Evolutionary conservation across 2,329 filamentous ascomycete genomes (phyloP).

Genomic region (Aspergillus clavatus): DNA sequence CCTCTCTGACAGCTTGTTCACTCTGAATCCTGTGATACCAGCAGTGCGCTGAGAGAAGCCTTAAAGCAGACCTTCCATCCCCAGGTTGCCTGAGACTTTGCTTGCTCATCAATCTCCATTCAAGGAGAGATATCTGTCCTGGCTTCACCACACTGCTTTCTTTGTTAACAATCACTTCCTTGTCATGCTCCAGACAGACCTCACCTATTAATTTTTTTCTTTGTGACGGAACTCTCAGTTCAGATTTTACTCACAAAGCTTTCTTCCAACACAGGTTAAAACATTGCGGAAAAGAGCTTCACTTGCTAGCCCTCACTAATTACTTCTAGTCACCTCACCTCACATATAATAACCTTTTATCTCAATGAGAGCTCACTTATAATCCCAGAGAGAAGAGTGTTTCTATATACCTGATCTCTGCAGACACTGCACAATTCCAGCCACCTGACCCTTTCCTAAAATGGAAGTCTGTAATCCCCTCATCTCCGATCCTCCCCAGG

Average conservation of each 20-base stretch:
- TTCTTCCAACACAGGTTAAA: background rate
- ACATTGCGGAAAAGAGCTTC: background rate
- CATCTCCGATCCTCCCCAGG: too few relatives aligned
- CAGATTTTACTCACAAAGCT: background rate
- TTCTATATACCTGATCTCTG: background rate
- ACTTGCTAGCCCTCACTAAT: too few relatives aligned
- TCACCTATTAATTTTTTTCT: background rate
- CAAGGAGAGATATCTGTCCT: background rate
- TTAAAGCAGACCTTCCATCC: too few relatives aligned
- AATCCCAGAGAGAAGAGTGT: background rate
- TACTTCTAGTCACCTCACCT: background rate
- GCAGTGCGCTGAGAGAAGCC: too few relatives aligned
- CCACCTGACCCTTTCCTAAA: slow-evolving; percentile 8
- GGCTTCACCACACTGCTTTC: too few relatives aligned
- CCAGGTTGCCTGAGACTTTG: too few relatives aligned
- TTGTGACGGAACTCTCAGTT: background rate
- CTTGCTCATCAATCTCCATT: too few relatives aligned
- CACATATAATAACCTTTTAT: background rate
- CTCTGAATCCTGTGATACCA: too few relatives aligned
- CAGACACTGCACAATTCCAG: background rate
- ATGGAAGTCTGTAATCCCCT: slow-evolving; percentile 11
- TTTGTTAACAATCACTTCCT: background rate
- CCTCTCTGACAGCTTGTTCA: too few relatives aligned
- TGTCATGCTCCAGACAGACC: background rate
- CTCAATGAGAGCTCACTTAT: background rate